Percentiles rank a stretch among this genome's conserved stretches.
phyloP scores from a whole-genome alignment of 2,329 filamentous ascomycete species.

The Stagonosporopsis rhizophila region DNA sequence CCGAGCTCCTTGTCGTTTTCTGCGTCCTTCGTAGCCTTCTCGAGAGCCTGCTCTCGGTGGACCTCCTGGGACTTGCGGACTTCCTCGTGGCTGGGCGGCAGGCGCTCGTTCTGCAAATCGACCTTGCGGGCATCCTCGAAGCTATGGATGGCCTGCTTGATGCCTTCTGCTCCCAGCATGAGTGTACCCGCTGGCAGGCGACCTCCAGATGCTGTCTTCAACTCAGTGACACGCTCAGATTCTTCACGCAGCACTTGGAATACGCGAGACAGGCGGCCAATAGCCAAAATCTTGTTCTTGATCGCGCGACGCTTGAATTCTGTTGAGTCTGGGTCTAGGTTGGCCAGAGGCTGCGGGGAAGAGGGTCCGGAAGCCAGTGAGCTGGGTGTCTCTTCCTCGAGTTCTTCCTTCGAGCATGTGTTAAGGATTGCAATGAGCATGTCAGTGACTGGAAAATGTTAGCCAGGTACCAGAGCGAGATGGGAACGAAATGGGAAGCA shows the following conservation, averaged over 20 bases:
- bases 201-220: slow-evolving; percentile 95
- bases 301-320: slow-evolving; percentile 96
- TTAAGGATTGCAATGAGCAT: slow-evolving; percentile 99
- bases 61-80: slow-evolving; percentile 83
- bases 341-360: slow-evolving; percentile 70
- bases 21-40: slow-evolving; percentile 85
- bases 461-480: slow-evolving; percentile 22
- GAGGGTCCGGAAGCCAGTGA: slow-evolving; percentile 73
- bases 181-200: slow-evolving; percentile 92
- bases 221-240: slow-evolving; percentile 93
- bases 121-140: slow-evolving; percentile 98
- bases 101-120: slow-evolving; percentile 92
- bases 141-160: slow-evolving; percentile 96
- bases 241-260: slow-evolving; percentile 99
- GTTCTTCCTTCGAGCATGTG: slow-evolving; percentile 97
- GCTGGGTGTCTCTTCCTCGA: slow-evolving; percentile 84
- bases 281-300: slow-evolving; percentile 99
- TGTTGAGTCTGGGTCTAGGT: slow-evolving; percentile 79
- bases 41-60: slow-evolving; percentile 80
- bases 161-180: slow-evolving; percentile 97
- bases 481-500: no score
- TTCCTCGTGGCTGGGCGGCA: slow-evolving; percentile 92
- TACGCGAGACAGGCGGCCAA: slow-evolving; percentile 92
- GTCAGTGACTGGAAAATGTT: slow-evolving; percentile 70
- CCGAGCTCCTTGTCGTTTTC: slow-evolving; percentile 91